Base-by-base conservation (phyloP, 805 yeast species). In the Dipodascopsis tothii region DNA sequence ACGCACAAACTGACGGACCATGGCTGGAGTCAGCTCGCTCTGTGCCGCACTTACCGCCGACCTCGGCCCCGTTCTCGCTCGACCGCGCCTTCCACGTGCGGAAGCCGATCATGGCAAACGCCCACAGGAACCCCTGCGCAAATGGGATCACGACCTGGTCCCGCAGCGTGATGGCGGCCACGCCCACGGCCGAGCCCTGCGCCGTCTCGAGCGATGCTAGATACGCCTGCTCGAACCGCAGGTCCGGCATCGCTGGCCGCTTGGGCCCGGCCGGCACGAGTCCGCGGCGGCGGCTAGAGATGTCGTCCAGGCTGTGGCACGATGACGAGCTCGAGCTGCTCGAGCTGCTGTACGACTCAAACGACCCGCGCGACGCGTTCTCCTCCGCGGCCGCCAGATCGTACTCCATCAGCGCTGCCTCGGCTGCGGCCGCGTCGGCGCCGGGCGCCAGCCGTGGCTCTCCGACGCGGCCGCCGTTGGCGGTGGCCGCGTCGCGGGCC, bases 81-180 rank as follows among this genome's bases (percentile, higher is more conserved):
- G 43, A 23, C 2, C 40, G 33, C 7, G 35, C 20, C 20, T 41
- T 17, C 51, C 51, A 51, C 3, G 46, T 40, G 2, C 21, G 30
- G 11, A 35, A 14, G n/a, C 30, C 27, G 6, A 51, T n/a, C 28
- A 33, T 21, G 6, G 43, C 20, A 2, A 54, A 25, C n/a, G 25
- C 21, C 42, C 47, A 36, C 6, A 45, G 39, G 19, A 41, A 39
- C 6, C 58, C 58, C 35, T 54, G 53, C 17, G 42, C 34, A 14
- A 49, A 43, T 2, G 51, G 58, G 20, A 34, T 34, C 17, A 54
- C 4, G 5, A 47, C 43, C 35, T 54, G 58, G 32, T 54, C 58
- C 17, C 44, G 33, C 22, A 54, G 5, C 4, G 52, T 46, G 6
- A 51, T 37, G 40, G 21, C 39, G 3, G 42, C 45, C 5, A 46